Evolutionary conservation across 306 rosid species (phyloP).

Genomic region (Vigna nakashimae): DNA sequence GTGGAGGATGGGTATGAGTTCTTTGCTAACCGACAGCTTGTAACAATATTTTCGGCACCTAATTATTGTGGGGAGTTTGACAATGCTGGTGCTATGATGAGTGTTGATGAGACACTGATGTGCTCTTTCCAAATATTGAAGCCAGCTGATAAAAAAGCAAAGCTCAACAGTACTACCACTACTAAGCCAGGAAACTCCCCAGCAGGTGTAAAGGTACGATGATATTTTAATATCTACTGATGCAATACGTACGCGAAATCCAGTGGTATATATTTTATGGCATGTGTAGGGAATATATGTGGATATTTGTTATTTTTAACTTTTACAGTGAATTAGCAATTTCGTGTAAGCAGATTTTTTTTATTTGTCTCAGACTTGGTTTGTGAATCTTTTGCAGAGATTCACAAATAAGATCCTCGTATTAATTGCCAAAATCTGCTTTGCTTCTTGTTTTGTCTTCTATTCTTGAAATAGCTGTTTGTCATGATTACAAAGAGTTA

Average conservation of each 20-base stretch:
- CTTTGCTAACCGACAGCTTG: slow-evolving; percentile 89
- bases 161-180: slow-evolving; percentile 64
- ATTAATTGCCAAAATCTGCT: slow-evolving; percentile 28
- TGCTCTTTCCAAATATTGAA: slow-evolving; percentile 92
- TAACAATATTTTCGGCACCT: slow-evolving; percentile 95
- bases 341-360: slow-evolving; percentile 4
- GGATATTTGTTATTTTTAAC: slow-evolving; percentile 14
- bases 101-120: slow-evolving; percentile 92
- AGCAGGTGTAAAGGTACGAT: slow-evolving; percentile 61
- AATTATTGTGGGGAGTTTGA: slow-evolving; percentile 96
- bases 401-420: slow-evolving; percentile 10
- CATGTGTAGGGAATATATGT: background rate
- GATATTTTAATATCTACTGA: slow-evolving; percentile 30
- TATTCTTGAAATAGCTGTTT: background rate
- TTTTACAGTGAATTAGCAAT: slow-evolving; percentile 23
- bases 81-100: slow-evolving; percentile 99
- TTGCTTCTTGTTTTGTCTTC: slow-evolving; percentile 23
- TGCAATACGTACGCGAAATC: slow-evolving; percentile 28
- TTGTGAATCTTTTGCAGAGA: slow-evolving; percentile 28
- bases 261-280: slow-evolving; percentile 30
- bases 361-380: slow-evolving; percentile 6
- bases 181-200: slow-evolving; percentile 66
- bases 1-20: slow-evolving; percentile 97
- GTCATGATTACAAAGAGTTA: slow-evolving; percentile 21
- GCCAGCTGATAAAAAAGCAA: slow-evolving; percentile 71